Base-by-base conservation (phyloP, 306 rosid genomes). In the Sphenostylis stenocarpa region DNA sequence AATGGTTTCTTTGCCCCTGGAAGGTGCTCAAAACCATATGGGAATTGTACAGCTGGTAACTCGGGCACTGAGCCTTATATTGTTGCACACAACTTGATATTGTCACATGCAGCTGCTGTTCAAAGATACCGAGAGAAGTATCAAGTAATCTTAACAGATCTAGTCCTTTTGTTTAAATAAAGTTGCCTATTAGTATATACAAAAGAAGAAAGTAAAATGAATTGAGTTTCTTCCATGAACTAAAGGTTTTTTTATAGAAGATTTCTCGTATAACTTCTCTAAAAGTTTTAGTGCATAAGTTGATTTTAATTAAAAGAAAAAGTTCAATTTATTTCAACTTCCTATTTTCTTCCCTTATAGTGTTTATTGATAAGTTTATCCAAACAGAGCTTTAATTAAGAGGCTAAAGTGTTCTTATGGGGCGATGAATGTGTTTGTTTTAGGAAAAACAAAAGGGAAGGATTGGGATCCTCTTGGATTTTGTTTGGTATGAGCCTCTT, bases 401-500 rank as follows among this genome's bases (percentile, higher is more conserved):
- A 11, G 24, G 47, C 17, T 66, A 38, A 12, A 17, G 52, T 41
- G 44, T 57, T 74, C 15, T 78, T 16, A 67, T 57, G 41, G 6
- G 56, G 66, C 73, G 44, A 71, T 67, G 55, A 24, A 7, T 72
- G 3, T 79, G 55, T 1, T 85, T 65, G 48, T 49, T 81, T 62
- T 68, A 94, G 98, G 84, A 85, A 82, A 86, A 62, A 33, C 97
- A 91, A 85, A 88, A 88, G 71, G 98, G 97, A 52, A 85, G 86
- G 76, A 87, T 91, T 81, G 97, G 98, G 6, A 94, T 91, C 72
- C 88, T 91, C 19, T 79, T 91, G 88, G 98, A 94, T 77, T 94
- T 94, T 65, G 92, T 90, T 36, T 94, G 98, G 98, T 91, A 90
- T 56, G 98, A 94, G 75, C 92, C 92, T 80, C 98, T 94, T 77